Evolutionary conservation across 2,329 filamentous ascomycete species (phyloP).

Genomic region (Fusarium sublunatum): DNA sequence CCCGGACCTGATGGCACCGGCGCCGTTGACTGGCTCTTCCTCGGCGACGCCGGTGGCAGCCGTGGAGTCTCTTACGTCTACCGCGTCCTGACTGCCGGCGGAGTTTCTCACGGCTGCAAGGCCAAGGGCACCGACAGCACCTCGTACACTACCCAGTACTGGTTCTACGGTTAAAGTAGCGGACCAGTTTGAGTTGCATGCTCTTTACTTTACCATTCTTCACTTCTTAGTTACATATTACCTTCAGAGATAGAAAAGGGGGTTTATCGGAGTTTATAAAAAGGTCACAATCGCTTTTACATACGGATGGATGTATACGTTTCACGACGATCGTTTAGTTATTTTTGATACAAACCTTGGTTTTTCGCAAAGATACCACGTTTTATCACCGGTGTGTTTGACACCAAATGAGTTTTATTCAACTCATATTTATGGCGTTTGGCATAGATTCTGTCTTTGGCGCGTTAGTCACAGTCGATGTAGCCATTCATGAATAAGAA

Average conservation of each 20-base stretch:
- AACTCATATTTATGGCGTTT: slow-evolving; percentile 16
- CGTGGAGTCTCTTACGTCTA: slow-evolving; percentile 59
- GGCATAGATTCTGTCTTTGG: slow-evolving; percentile 6
- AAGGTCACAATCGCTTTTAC: slow-evolving; percentile 38
- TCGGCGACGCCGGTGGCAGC: slow-evolving; percentile 56
- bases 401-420: slow-evolving; percentile 24
- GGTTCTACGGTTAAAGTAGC: slow-evolving; percentile 60
- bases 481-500: slow-evolving; percentile 13
- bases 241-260: slow-evolving; percentile 32
- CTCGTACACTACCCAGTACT: slow-evolving; percentile 68
- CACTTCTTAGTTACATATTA: slow-evolving; percentile 37
- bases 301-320: slow-evolving; percentile 25
- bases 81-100: slow-evolving; percentile 67
- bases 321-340: slow-evolving; percentile 35
- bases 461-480: slow-evolving; percentile 1
- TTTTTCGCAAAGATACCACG: slow-evolving; percentile 39
- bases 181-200: too few relatives aligned
- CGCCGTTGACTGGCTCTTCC: slow-evolving; percentile 66
- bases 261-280: slow-evolving; percentile 38
- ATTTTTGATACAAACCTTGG: slow-evolving; percentile 23
- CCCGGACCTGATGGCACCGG: slow-evolving; percentile 60
- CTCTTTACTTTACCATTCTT: slow-evolving; percentile 1
- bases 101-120: slow-evolving; percentile 58
- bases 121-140: slow-evolving; percentile 61
- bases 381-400: slow-evolving; percentile 22